Base-by-base conservation (phyloP, 208 protist species). In the Trypanosoma avium region DNA sequence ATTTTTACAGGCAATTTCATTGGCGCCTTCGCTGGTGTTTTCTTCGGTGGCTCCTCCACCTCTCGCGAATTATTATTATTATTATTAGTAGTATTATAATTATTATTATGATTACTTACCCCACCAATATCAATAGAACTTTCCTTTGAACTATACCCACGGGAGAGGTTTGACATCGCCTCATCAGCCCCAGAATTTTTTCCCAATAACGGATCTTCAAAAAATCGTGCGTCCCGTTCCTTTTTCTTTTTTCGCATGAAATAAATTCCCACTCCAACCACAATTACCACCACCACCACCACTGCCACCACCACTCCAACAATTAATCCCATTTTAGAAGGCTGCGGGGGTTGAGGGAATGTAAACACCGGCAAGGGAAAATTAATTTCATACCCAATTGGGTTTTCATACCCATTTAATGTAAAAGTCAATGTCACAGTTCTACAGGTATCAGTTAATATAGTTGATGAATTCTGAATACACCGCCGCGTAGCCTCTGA, bases 141-240 rank as follows among this genome's bases (percentile, higher is more conserved):
- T 48, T 38, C 46, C 33, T 53, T 45, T 52, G 63, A 69, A 5
- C 32, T 38, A 15, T 21, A 15, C 27, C 9, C 13, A 24, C 17
- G 3, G 17, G 3, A 40, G 45, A 2, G 0, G 0, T 32, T 27
- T 3, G 5, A 24, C 4, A 61, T 49, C 4, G 4, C 7, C 8
- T n/a, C n/a, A n/a, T n/a, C n/a, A n/a, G n/a, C n/a, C n/a, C n/a
- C n/a, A n/a, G n/a, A n/a, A n/a, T n/a, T n/a, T n/a, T n/a, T n/a
- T n/a, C n/a, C n/a, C n/a, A n/a, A n/a, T n/a, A n/a, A n/a, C n/a
- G n/a, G n/a, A n/a, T 68, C 62, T 26, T 69, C 63, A 45, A 69
- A 69, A 42, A 69, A 69, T 22, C 63, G 63, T n/a, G 55, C 9
- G 26, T 69, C 63, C 9, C 63, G 63, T 13, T 27, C 33, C 50